Evolutionary conservation across 768 basidiomycete species (phyloP).

Genomic region (Fistulinella prunicolor): DNA sequence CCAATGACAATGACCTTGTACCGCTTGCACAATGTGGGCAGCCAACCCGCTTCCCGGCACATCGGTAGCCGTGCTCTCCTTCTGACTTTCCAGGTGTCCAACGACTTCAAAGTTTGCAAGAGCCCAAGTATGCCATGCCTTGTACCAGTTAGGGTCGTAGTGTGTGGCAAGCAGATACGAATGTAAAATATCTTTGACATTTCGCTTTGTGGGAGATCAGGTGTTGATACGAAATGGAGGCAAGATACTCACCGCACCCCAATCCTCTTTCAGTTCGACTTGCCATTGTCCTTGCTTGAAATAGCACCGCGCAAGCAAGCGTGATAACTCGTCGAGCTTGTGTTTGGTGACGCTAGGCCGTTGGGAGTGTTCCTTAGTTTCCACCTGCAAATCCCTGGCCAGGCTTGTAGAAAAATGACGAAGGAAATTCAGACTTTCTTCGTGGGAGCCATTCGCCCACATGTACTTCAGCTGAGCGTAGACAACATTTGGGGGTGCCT

Average conservation of each 20-base stretch:
- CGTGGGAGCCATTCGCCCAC: slow-evolving; percentile 83
- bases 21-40: slow-evolving; percentile 85
- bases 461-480: slow-evolving; percentile 95
- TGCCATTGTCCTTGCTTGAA: slow-evolving; percentile 98
- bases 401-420: slow-evolving; percentile 79
- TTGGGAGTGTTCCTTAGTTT: slow-evolving; percentile 47
- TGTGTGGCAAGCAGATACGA: slow-evolving; percentile 86
- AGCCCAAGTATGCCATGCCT: slow-evolving; percentile 99
- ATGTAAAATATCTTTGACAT: slow-evolving; percentile 77
- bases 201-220: slow-evolving; percentile 49
- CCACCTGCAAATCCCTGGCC: slow-evolving; percentile 67
- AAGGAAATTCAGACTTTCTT: slow-evolving; percentile 80
- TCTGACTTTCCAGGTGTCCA: slow-evolving; percentile 68
- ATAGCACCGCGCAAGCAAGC: slow-evolving; percentile 93
- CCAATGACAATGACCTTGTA: slow-evolving; percentile 58
- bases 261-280: slow-evolving; percentile 71
- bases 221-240: background rate
- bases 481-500: slow-evolving; percentile 93
- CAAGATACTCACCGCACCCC: slow-evolving; percentile 60
- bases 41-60: slow-evolving; percentile 63
- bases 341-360: slow-evolving; percentile 54
- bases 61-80: slow-evolving; percentile 52
- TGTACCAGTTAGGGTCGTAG: slow-evolving; percentile 95
- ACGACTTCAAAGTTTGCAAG: slow-evolving; percentile 95
- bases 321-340: slow-evolving; percentile 68